Evolutionary conservation across 1,284 basidiomycete genomes (phyloP).

Genomic region (Trichosporon faecale): DNA sequence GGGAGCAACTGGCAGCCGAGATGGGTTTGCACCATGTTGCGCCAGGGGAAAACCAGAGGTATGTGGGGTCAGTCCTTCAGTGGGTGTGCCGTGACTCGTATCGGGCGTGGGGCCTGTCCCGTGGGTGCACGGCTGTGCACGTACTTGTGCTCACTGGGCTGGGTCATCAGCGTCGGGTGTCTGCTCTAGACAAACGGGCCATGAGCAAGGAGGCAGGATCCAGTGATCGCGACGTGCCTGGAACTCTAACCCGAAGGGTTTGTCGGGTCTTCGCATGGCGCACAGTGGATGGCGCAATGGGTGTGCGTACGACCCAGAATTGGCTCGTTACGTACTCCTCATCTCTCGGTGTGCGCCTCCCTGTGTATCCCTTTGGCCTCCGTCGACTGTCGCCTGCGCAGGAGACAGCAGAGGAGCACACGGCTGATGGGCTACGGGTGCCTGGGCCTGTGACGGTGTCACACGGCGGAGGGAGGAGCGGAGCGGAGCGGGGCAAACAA

Average conservation of each 20-base stretch:
- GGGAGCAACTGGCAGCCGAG: too few relatives aligned
- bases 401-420: neutral
- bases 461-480: too few relatives aligned
- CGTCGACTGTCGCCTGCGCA: too few relatives aligned
- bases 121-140: neutral
- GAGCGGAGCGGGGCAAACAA: too few relatives aligned
- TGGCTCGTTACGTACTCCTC: neutral
- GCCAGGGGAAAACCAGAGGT: neutral
- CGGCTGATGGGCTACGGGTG: neutral
- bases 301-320: neutral
- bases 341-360: neutral
- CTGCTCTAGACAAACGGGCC: too few relatives aligned
- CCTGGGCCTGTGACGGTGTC: neutral
- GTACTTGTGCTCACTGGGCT: neutral
- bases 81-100: neutral
- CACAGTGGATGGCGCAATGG: neutral
- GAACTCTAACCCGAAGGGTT: neutral
- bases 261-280: neutral
- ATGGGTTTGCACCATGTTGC: neutral
- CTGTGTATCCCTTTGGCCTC: too few relatives aligned
- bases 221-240: neutral
- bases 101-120: neutral
- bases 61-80: neutral
- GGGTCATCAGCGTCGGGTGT: neutral
- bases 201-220: neutral